These are phyloP conservation scores for Penicillium corylophilum DNA, from an alignment of 2,329 filamentous ascomycete genomes.

Conservation along the genomic window DNA sequence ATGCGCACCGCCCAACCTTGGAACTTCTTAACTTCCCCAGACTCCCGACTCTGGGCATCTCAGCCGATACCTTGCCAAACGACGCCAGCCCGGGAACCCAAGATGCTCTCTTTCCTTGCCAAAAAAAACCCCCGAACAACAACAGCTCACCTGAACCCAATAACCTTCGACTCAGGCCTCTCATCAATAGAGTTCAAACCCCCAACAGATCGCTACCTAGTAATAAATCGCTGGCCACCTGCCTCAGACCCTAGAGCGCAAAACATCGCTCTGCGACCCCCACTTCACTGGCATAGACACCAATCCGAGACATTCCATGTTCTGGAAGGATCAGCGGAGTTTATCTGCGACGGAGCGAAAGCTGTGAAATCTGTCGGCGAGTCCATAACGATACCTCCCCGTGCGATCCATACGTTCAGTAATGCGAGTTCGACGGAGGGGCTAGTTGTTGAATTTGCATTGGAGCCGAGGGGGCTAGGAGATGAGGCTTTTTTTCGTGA, in stretches of 20 bases:
- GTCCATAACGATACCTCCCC: slow-evolving; percentile 3
- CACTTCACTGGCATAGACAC: slow-evolving; percentile 12
- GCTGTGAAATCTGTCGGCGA: slow-evolving; percentile 3
- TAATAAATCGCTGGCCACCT: slow-evolving; percentile 13
- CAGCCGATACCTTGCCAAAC: too few species aligned
- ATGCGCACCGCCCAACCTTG: too few species aligned
- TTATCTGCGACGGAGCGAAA: slow-evolving; percentile 1
- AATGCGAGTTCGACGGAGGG: slow-evolving; percentile 6
- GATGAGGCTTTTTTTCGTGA: slow-evolving; percentile 14
- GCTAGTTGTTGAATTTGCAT: slow-evolving; percentile 7
- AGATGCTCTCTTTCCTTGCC: slow-evolving; percentile 11
- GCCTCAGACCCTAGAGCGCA: slow-evolving; percentile 1
- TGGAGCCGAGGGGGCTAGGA: slow-evolving; percentile 4
- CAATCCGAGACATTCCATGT: slow-evolving; percentile 12
- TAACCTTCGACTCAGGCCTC: slow-evolving; percentile 8
- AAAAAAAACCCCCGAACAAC: slow-evolving; percentile 2
- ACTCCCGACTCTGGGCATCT: too few species aligned
- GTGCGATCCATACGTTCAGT: slow-evolving; percentile 11
- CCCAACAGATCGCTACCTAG: slow-evolving; percentile 12
- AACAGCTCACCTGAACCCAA: slow-evolving; percentile 3
- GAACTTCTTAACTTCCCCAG: too few species aligned
- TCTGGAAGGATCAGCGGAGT: slow-evolving; percentile 7
- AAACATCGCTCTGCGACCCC: slow-evolving; percentile 8
- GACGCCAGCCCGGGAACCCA: not conserved
- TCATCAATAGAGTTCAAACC: slow-evolving; percentile 10